Base-by-base conservation (phyloP, 2,329 filamentous ascomycete species). In the Paracamarosporium sp. region DNA sequence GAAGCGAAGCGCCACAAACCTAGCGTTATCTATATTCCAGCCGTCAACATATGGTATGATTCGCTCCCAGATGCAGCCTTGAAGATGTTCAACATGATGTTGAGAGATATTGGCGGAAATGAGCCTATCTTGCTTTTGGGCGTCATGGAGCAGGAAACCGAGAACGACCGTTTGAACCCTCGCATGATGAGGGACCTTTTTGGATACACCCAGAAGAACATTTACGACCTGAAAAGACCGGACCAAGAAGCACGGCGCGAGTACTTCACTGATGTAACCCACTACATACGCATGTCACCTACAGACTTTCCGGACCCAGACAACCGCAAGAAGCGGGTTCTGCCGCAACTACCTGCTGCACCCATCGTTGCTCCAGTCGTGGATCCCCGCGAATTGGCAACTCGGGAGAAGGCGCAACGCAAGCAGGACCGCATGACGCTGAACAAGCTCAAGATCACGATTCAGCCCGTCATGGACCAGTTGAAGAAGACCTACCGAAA, bases 401-500 rank as follows among this genome's bases (percentile, higher is more conserved):
- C 90, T 54, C 91, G 97, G 70, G 84, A 91, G 57, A 93, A 92
- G 72, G 86, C 85, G 2, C 88, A 94, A 73, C 90, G 90, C 77
- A 90, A 92, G 76, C 86, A 87, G 61, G 96, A 99, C 71, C 88
- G 92, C 47, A 88, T 94, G 62, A 86, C 89, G 11, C 83, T 98
- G 53, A 97, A 98, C 73, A 81, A 90, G 57, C 81, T 99, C 63
- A 99, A 98, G 80, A 88, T 96, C 36, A 83, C 90, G 52, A 87
- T 99, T 53, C 93, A 97, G 76, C 92, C 92, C 1, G 92, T 98
- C 65, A 97, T 99, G 93, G 94, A 99, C 66, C 92, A 97, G 77
- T 92, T 99, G 72, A 95, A 96, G 75, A 83, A 85, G 60, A 93
- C 90, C 73, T 96, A 97, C 79, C 91, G 90, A 73, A 92, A 92